Evolutionary conservation across 2,329 filamentous ascomycete genomes (phyloP), one percentile per base, ranked within the genome.

Genomic region (Hymenoscyphus fructigenus): DNA sequence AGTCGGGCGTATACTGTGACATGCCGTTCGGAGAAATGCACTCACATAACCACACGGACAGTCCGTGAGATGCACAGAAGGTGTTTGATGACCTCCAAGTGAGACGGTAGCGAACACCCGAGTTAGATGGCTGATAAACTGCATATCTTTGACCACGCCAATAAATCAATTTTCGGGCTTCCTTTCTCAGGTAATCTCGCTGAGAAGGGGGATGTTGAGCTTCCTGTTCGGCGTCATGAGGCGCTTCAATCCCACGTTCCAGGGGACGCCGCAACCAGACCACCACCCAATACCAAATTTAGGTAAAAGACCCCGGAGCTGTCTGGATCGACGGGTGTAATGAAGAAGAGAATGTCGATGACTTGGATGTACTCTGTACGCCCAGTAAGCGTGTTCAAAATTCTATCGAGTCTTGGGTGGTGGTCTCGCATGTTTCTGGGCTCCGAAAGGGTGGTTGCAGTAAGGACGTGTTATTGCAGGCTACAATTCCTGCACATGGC

Each of bases 71-170:
- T 34, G 60, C 38, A 38, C 57, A 41, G 57, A 28, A 32, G 20
- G 57, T 62, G 69, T 66, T 67, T 67, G 62, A 70, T 69, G 41
- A 65, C 34, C 61, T 68, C 62, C 60, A 65, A 59, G 65, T 69
- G 66, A 69, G 65, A 70, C 60, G 61, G 34, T 20, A 57, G 36
- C 62, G 66, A 57, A 60, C 26, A 57, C 56, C 64, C 64, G 65
- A 26, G 44, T 6, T 12, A 28, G 23, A 50, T 20, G 10, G 44
- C 44, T 50, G 44, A 50, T 50, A 20, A 26, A 50, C 26, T 20
- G n/a, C n/a, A 44, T n/a, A 44, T 44, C 41, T 50, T 23, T 23
- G 44, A 50, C 34, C 34, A 14, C 34, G 34, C 34, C 34, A 36
- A 36, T 15, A 36, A 36, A 36, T 14, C 10, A 36, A 14, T 36